These are phyloP conservation scores for Rhynchosporium secalis DNA, from an alignment of 2,329 filamentous ascomycete genomes.

Conservation along the genomic window DNA sequence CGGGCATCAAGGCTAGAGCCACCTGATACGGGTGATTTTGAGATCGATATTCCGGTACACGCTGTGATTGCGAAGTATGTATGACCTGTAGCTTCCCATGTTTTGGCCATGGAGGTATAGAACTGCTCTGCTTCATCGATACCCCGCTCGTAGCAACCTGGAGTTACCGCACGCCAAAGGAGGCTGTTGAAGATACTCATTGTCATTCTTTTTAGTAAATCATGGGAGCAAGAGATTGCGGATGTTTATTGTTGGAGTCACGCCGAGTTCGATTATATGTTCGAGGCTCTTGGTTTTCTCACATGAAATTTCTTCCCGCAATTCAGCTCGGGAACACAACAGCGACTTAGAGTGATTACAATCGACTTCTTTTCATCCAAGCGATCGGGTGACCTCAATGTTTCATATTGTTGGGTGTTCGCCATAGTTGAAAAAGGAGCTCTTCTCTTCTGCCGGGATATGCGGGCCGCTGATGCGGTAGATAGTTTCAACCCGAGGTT, in stretches of 20 bases:
- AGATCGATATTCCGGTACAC: conserved; percentile 39
- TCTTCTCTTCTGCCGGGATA: background rate
- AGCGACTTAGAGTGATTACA: background rate
- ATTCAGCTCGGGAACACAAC: background rate
- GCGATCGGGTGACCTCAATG: background rate
- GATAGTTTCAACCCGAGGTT: background rate
- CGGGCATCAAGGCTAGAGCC: background rate
- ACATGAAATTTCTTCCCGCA: background rate
- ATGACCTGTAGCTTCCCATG: conserved; percentile 43
- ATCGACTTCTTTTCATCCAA: background rate
- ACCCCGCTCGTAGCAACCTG: conserved; percentile 41
- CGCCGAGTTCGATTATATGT: background rate
- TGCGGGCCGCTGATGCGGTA: background rate
- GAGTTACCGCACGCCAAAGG: conserved; percentile 35
- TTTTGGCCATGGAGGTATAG: conserved; percentile 42
- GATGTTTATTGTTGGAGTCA: background rate
- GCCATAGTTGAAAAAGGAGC: background rate
- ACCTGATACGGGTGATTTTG: background rate
- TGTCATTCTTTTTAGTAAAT: background rate
- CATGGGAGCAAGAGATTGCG: background rate
- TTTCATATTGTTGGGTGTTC: background rate
- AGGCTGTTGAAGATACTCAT: background rate
- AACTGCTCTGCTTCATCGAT: conserved; percentile 46
- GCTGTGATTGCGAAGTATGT: conserved; percentile 47
- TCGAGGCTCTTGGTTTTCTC: background rate